These are phyloP conservation scores for Mycena pura DNA, from an alignment of 768 basidiomycete species.

Conservation along the genomic window DNA sequence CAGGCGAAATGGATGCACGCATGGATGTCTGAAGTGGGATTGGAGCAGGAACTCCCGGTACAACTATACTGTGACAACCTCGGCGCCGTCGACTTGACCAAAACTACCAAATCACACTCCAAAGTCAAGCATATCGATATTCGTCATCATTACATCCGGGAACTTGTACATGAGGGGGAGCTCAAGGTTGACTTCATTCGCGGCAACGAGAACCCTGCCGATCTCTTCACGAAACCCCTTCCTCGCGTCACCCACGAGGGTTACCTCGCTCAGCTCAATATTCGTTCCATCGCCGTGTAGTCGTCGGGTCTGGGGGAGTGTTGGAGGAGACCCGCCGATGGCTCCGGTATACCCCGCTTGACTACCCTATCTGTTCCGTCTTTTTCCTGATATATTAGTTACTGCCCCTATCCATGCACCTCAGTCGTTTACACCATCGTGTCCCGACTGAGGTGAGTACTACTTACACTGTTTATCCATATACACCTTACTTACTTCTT, in stretches of 20 bases:
- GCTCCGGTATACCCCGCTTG: too few relatives aligned
- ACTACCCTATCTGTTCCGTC: too few relatives aligned
- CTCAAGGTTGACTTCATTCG: neutral
- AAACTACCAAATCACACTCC: neutral
- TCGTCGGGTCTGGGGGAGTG: slow-evolving; percentile 5
- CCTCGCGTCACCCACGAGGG: neutral
- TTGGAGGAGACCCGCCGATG: too few relatives aligned
- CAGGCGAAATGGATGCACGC: neutral
- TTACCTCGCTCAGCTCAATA: neutral
- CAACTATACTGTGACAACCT: neutral
- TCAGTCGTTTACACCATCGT: too few relatives aligned
- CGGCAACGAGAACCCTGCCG: neutral
- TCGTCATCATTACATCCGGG: neutral
- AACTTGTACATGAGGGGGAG: neutral
- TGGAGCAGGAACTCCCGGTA: neutral
- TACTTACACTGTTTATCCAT: too few relatives aligned
- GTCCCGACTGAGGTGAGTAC: too few relatives aligned
- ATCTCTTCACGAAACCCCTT: neutral
- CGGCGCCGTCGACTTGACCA: neutral
- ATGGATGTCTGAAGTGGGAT: neutral
- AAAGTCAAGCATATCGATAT: neutral
- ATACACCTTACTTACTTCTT: too few relatives aligned
- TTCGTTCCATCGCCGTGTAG: neutral
- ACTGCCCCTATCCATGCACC: too few relatives aligned
- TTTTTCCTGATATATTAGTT: too few relatives aligned